A percentile compares a stretch with the other conserved stretches of the same genome.
Evolutionary conservation across 2,329 filamentous ascomycete genomes (phyloP).

Genomic region (Beauveria medogensis): DNA sequence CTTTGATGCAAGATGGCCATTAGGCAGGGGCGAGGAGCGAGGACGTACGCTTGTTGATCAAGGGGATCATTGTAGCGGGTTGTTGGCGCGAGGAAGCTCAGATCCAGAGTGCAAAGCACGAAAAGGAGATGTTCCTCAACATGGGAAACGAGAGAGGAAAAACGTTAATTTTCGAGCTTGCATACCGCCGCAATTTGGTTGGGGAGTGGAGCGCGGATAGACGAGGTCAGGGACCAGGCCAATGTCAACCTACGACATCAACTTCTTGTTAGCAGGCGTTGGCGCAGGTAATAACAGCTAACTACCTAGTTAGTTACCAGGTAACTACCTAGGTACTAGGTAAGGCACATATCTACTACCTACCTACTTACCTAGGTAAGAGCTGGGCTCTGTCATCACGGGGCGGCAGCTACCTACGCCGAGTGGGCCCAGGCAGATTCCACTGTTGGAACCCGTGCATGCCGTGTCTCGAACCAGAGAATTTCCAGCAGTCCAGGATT

Average conservation of each 20-base stretch:
- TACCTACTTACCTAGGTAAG: background rate
- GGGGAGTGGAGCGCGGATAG: constrained; percentile 1
- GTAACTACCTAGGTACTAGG: background rate
- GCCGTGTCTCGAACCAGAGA: background rate
- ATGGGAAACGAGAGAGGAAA: background rate
- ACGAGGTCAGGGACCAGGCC: background rate
- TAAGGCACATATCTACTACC: background rate
- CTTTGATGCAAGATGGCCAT: background rate
- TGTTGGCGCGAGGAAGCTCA: background rate
- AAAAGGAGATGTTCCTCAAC: no score
- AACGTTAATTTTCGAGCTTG: background rate
- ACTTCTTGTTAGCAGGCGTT: background rate
- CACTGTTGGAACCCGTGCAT: background rate
- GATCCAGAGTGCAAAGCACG: no score
- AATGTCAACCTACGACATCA: background rate
- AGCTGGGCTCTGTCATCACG: constrained; percentile 1
- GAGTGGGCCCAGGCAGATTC: constrained; percentile 9
- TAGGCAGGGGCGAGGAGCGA: background rate
- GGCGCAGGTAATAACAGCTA: background rate
- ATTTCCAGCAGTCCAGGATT: background rate
- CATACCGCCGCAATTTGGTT: background rate
- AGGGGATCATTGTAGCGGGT: background rate
- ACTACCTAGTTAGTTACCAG: no score
- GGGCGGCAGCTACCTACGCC: background rate
- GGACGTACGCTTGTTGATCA: constrained; percentile 8